Evolutionary conservation across 176 grass and related monocot genomes (phyloP).

Genomic region (Rhynchospora pubera): DNA sequence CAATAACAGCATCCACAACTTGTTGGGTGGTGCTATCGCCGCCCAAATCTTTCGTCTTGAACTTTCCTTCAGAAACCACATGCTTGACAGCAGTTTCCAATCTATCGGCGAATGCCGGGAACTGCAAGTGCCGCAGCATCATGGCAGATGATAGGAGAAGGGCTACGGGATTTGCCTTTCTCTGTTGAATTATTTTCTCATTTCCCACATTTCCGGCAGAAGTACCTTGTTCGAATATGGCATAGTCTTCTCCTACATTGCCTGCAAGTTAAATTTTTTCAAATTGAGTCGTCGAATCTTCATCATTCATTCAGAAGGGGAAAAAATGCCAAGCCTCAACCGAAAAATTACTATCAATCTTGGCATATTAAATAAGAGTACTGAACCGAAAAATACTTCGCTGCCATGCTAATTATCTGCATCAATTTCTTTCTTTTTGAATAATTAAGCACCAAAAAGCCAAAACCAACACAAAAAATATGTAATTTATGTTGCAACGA

Average conservation of each 20-base stretch:
- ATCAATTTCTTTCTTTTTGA: neutral
- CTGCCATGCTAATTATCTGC: neutral
- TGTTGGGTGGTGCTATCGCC: constrained; percentile 77
- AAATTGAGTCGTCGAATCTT: neutral
- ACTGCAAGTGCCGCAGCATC: constrained; percentile 95
- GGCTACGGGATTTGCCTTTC: constrained; percentile 82
- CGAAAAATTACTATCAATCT: neutral
- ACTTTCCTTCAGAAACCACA: constrained; percentile 75
- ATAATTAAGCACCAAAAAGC: neutral
- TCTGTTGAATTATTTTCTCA: constrained; percentile 60
- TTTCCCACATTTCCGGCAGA: constrained; percentile 91
- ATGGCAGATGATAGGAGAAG: constrained; percentile 88
- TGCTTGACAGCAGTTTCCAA: constrained; percentile 65
- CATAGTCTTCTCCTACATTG: constrained; percentile 75
- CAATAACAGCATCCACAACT: constrained; percentile 71
- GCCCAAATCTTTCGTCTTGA: constrained; percentile 89
- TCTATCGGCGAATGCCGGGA: constrained; percentile 74
- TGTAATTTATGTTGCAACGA: neutral
- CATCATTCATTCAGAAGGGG: neutral
- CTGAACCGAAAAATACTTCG: neutral
- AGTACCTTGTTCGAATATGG: constrained; percentile 85
- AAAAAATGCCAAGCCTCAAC: neutral
- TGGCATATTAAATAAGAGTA: neutral
- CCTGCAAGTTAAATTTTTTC: constrained; percentile 26
- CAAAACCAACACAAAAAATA: neutral